Conservation (phyloP, 164 flowering plant species). For the Kingdonia uniflora region DNA sequence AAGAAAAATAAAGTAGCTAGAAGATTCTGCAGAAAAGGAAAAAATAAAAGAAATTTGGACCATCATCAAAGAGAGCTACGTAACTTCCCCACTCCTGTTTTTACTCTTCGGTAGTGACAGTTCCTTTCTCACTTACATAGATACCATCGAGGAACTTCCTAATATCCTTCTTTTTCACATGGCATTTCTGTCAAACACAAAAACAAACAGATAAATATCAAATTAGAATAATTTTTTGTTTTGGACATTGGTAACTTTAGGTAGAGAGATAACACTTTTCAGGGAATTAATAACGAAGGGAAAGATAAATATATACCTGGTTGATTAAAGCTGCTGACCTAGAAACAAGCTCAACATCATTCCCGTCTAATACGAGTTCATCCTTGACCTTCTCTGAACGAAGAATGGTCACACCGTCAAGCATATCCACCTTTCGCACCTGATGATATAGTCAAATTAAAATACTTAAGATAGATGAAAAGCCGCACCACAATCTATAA, state of each 20-base stretch:
- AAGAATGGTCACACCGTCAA: conserved; percentile 50
- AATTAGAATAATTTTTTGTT: no score
- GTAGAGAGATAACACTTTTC: no score
- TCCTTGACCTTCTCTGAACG: conserved; percentile 81
- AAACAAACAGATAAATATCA: background rate
- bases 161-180: conserved; percentile 64
- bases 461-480: no score
- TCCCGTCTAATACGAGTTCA: conserved; percentile 59
- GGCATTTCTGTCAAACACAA: conserved; percentile 49
- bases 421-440: conserved; percentile 77
- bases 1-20: no score
- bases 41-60: no score
- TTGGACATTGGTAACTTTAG: no score
- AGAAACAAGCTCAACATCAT: conserved; percentile 63
- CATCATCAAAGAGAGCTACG: no score
- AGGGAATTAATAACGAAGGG: no score
- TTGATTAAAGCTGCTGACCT: conserved; percentile 51
- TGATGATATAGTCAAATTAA: conserved; percentile 15
- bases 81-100: no score
- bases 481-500: no score
- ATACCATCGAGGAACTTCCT: conserved; percentile 62
- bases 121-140: conserved; percentile 58
- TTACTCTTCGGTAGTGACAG: conserved; percentile 28
- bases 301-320: conserved; percentile 27
- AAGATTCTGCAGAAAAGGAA: no score